Percentiles rank a stretch among this genome's conserved stretches.
Conservation (phyloP, 176 grass and related monocot species). For the Triticum turgidum region DNA sequence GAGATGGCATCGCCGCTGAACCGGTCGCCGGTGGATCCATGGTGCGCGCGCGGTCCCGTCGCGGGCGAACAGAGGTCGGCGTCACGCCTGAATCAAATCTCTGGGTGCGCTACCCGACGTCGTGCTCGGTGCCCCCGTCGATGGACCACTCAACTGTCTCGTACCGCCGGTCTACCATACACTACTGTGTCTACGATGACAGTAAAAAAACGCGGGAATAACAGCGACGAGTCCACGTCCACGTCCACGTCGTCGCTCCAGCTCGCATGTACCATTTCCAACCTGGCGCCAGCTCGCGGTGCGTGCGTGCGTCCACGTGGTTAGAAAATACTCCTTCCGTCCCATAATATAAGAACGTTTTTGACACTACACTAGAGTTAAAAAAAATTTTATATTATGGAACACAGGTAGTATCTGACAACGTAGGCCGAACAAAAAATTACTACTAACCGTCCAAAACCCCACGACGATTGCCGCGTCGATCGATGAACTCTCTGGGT, state of each 20-base stretch:
- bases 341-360: too few species aligned
- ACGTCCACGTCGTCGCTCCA: neutral
- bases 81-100: neutral
- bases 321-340: neutral
- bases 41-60: neutral
- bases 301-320: neutral
- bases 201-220: constrained; percentile 22
- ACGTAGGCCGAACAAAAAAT: neutral
- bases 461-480: neutral
- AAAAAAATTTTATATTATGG: too few species aligned
- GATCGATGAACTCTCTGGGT: neutral
- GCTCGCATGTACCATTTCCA: neutral
- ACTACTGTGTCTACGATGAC: neutral
- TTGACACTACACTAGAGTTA: too few species aligned
- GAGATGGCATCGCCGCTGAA: neutral
- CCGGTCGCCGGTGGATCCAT: neutral
- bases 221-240: neutral
- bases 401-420: neutral
- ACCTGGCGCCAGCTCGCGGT: neutral
- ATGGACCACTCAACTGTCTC: neutral
- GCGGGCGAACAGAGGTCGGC: neutral
- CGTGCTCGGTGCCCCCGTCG: neutral
- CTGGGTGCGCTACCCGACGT: neutral
- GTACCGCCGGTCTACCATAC: neutral
- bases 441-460: neutral